phyloP scores from a whole-genome alignment of 202 grass and related monocot species.

The Panicum hallii region DNA sequence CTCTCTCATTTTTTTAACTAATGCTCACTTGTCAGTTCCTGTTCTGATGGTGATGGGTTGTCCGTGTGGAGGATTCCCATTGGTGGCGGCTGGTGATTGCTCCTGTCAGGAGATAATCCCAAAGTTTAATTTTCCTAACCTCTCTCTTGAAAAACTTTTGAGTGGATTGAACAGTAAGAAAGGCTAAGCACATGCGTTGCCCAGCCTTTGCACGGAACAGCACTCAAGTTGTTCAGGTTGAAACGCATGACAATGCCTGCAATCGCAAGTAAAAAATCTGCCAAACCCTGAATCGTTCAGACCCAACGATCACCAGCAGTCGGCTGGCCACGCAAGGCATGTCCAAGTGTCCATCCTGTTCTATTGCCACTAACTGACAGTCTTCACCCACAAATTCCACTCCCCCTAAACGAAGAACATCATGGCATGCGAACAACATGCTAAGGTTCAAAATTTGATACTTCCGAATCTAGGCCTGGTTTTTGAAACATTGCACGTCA shows the following conservation, averaged over 20 bases:
- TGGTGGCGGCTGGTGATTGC: background rate
- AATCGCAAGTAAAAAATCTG: background rate
- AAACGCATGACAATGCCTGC: background rate
- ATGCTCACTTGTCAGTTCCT: background rate
- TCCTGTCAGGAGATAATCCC: background rate
- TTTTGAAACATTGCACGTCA: background rate
- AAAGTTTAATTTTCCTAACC: background rate
- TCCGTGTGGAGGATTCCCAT: background rate
- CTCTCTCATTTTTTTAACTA: background rate
- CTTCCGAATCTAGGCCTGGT: conserved; percentile 67
- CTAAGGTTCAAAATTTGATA: conserved; percentile 47
- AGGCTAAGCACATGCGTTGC: background rate
- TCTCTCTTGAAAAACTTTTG: background rate
- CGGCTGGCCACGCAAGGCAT: too few species aligned
- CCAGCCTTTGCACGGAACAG: background rate
- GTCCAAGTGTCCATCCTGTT: background rate
- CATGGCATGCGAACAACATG: background rate
- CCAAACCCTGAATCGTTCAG: background rate
- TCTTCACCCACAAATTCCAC: background rate
- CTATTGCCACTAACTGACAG: background rate
- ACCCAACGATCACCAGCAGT: background rate
- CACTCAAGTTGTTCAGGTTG: too few species aligned
- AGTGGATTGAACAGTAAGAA: background rate
- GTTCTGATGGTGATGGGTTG: too few species aligned
- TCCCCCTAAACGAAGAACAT: background rate